Evolutionary conservation across 164 flowering plant species (phyloP).

Genomic region (Macadamia integrifolia): DNA sequence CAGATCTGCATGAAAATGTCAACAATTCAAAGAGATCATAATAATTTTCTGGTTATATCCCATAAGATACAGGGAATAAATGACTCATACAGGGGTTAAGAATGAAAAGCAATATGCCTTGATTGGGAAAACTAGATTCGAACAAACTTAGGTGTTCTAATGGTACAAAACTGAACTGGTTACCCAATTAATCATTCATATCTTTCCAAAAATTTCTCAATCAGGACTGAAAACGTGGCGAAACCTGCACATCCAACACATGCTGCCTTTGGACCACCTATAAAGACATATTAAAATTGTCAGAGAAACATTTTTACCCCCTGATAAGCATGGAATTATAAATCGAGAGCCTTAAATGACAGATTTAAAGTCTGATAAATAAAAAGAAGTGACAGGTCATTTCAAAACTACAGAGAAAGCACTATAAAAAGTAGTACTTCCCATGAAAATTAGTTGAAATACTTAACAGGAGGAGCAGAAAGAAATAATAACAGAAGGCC

Average conservation of each 20-base stretch:
- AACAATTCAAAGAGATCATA: not conserved
- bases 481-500: too few relatives aligned
- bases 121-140: not conserved
- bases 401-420: too few relatives aligned
- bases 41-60: not conserved
- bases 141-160: not conserved
- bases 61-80: not conserved
- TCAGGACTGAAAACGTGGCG: conserved; percentile 67
- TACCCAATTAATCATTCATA: conserved; percentile 18
- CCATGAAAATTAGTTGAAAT: too few relatives aligned
- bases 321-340: too few relatives aligned
- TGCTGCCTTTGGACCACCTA: not conserved
- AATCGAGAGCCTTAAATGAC: too few relatives aligned
- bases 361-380: too few relatives aligned
- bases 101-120: not conserved
- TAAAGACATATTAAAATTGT: not conserved
- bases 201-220: conserved; percentile 34
- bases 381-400: too few relatives aligned
- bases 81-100: not conserved
- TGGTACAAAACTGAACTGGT: conserved; percentile 2
- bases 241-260: conserved; percentile 85
- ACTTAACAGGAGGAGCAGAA: too few relatives aligned
- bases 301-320: too few relatives aligned
- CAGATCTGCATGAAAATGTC: too few relatives aligned
- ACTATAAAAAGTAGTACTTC: too few relatives aligned